A percentile compares a stretch with the other conserved stretches of the same genome.
Evolutionary conservation across 768 basidiomycete genomes (phyloP).

Genomic region (Rhizopogon rudus): DNA sequence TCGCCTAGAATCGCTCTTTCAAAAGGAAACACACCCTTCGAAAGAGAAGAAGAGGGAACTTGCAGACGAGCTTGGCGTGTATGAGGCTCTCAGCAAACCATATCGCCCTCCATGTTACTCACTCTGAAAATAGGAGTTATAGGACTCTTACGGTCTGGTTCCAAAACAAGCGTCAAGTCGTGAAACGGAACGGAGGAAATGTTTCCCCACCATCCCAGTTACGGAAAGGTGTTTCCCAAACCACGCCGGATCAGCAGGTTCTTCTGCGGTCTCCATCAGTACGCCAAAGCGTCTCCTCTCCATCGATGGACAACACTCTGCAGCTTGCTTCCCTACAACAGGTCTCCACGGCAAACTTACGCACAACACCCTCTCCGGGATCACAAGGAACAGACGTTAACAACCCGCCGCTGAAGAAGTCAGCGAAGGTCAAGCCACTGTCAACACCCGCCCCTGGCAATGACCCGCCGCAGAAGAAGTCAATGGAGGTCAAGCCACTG

Average conservation of each 20-base stretch:
- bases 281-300: conserved; percentile 25
- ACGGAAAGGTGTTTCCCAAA: background rate
- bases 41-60: conserved; percentile 24
- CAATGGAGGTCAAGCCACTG: conserved; percentile 18
- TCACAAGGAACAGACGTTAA: background rate
- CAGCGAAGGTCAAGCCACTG: conserved; percentile 18
- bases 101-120: background rate
- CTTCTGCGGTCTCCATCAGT: conserved; percentile 11
- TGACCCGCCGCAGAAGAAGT: background rate
- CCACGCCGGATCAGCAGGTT: background rate
- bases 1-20: conserved; percentile 24
- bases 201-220: background rate
- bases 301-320: conserved; percentile 9
- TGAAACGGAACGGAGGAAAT: conserved; percentile 22
- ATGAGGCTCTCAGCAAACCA: conserved; percentile 5
- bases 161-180: conserved; percentile 71
- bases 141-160: conserved; percentile 70
- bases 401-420: background rate
- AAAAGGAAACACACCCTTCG: conserved; percentile 24
- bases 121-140: conserved; percentile 28
- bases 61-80: conserved; percentile 24
- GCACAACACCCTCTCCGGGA: background rate
- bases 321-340: background rate
- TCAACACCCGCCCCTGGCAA: background rate
- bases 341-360: background rate